phyloP scores from a whole-genome alignment of 1,284 basidiomycete species.

The Athelia psychrophila region DNA sequence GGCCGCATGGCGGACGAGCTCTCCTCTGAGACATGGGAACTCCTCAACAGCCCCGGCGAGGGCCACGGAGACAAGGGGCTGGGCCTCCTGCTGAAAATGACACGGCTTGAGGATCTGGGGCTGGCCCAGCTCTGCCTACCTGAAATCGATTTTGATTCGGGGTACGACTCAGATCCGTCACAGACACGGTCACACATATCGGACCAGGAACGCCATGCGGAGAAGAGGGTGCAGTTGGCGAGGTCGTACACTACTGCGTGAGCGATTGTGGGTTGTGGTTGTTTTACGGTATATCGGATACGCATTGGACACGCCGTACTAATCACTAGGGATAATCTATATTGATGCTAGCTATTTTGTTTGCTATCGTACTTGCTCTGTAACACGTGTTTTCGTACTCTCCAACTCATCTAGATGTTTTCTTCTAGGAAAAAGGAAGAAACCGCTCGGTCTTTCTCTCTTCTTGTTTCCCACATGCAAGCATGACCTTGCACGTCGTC shows the following conservation, averaged over 20 bases:
- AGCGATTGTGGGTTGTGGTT: background rate
- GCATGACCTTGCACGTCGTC: no score
- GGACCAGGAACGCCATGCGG: background rate
- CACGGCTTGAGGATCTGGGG: slow-evolving; percentile 68
- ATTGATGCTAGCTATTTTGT: no score
- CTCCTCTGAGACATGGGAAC: slow-evolving; percentile 59
- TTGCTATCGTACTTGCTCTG: no score
- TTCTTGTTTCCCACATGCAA: no score
- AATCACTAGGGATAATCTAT: no score
- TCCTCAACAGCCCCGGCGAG: slow-evolving; percentile 46
- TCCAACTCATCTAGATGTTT: no score
- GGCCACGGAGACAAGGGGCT: slow-evolving; percentile 46
- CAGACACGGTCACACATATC: background rate
- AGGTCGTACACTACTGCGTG: background rate
- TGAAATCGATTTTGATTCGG: background rate
- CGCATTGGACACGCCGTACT: no score
- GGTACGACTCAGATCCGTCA: background rate
- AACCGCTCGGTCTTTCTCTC: no score
- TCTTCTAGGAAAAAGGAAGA: no score
- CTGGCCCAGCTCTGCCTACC: slow-evolving; percentile 51
- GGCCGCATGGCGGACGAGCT: slow-evolving; percentile 66
- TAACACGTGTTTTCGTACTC: no score
- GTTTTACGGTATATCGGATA: no score
- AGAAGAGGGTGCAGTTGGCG: slow-evolving; percentile 1
- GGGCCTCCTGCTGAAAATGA: slow-evolving; percentile 73